phyloP scores from a whole-genome alignment of 2,329 filamentous ascomycete species.

The Arthrobotrys entomopaga region DNA sequence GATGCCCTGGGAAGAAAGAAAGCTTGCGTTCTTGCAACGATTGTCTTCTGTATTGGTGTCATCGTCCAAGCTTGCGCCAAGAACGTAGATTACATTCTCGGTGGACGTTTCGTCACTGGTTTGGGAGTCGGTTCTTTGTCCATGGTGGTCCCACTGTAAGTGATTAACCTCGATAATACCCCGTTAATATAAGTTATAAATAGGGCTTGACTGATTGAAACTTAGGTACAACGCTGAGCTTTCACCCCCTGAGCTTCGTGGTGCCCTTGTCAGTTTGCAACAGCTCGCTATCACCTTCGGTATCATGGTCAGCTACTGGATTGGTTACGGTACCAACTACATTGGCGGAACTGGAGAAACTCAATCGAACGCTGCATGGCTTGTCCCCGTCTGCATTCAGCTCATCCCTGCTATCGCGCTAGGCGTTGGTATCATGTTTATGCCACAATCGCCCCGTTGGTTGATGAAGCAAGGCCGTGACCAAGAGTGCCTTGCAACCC shows the following conservation, averaged over 20 bases:
- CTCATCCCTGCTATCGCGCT: slow-evolving; percentile 62
- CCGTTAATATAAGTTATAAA: not conserved
- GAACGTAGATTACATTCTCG: slow-evolving; percentile 70
- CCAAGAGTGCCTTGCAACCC: slow-evolving; percentile 65
- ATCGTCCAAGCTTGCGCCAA: slow-evolving; percentile 74
- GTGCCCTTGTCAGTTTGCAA: slow-evolving; percentile 64
- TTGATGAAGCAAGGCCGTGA: slow-evolving; percentile 65
- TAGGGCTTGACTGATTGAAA: not conserved
- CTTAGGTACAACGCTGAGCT: slow-evolving; percentile 64
- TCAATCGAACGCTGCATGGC: slow-evolving; percentile 64
- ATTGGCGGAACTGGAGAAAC: slow-evolving; percentile 60
- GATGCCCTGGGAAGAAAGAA: slow-evolving; percentile 76
- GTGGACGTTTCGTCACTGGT: slow-evolving; percentile 77
- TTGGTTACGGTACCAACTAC: slow-evolving; percentile 64
- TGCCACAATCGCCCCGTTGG: slow-evolving; percentile 70
- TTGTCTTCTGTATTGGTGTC: slow-evolving; percentile 76
- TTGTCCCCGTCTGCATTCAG: slow-evolving; percentile 65
- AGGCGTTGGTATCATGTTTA: slow-evolving; percentile 63
- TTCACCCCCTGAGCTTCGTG: slow-evolving; percentile 66
- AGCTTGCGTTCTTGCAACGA: slow-evolving; percentile 72
- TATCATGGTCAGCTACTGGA: slow-evolving; percentile 65
- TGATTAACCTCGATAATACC: not conserved
- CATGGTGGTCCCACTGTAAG: slow-evolving; percentile 72
- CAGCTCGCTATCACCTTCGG: slow-evolving; percentile 63
- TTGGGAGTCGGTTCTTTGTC: slow-evolving; percentile 76